Evolutionary conservation across 1,139 yeast species (phyloP).

Genomic region (Wickerhamomyces sp.): DNA sequence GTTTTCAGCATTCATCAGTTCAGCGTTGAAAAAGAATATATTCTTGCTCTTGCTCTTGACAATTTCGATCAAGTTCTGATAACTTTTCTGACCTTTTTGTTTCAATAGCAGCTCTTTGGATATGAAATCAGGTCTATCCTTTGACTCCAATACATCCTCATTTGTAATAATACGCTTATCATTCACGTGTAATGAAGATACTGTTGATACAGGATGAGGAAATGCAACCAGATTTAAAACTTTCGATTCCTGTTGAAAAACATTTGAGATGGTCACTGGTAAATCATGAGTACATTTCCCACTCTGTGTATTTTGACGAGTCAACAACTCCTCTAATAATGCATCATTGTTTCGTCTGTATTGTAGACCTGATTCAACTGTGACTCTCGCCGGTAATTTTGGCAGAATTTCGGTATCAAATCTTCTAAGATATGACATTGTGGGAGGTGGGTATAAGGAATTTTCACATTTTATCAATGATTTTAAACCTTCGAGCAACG

Average conservation of each 20-base stretch:
- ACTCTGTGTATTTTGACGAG: not conserved
- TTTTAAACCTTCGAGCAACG: conserved; percentile 6
- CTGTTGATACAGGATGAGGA: conserved; percentile 16
- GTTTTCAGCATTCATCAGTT: conserved; percentile 5
- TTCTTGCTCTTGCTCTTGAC: conserved; percentile 1
- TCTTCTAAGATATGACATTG: conserved; percentile 4
- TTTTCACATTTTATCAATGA: conserved; percentile 9
- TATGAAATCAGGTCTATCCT: conserved; percentile 5
- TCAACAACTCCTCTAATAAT: conserved; percentile 5
- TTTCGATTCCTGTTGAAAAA: not conserved
- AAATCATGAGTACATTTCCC: not conserved
- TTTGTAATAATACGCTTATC: conserved; percentile 8
- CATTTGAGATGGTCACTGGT: conserved; percentile 5
- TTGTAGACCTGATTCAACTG: conserved; percentile 6
- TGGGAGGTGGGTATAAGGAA: conserved; percentile 12
- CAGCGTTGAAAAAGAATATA: conserved; percentile 13
- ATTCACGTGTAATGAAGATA: conserved; percentile 9
- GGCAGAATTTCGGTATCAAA: conserved; percentile 10
- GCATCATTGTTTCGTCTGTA: conserved; percentile 2
- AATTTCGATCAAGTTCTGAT: not conserved
- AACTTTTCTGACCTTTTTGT: not conserved
- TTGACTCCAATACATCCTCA: conserved; percentile 6
- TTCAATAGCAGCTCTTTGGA: not conserved
- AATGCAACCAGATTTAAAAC: conserved; percentile 9
- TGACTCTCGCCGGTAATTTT: conserved; percentile 5